A percentile compares a stretch with the other conserved stretches of the same genome.
phyloP scores from a whole-genome alignment of 257 asterid genomes.

The Gentiana straminea region DNA sequence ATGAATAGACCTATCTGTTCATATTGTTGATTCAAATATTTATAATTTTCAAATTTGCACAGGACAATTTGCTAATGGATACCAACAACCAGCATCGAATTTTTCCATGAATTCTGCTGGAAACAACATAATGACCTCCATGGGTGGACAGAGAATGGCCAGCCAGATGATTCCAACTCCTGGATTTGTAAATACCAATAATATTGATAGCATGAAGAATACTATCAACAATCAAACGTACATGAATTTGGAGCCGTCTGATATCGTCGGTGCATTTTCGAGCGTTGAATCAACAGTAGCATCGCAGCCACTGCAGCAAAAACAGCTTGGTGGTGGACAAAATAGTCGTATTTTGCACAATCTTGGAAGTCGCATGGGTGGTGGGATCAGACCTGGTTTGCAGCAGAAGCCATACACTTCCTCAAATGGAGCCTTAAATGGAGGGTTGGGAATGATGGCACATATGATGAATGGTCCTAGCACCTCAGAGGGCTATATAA shows the following conservation, averaged over 20 bases:
- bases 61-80: slow-evolving; percentile 63
- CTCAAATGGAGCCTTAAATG: slow-evolving; percentile 49
- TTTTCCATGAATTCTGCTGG: slow-evolving; percentile 52
- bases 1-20: slow-evolving; percentile 9
- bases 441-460: slow-evolving; percentile 60
- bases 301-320: slow-evolving; percentile 66
- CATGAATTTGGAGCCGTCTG: slow-evolving; percentile 48
- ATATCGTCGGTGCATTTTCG: slow-evolving; percentile 39
- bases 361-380: slow-evolving; percentile 76
- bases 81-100: slow-evolving; percentile 54
- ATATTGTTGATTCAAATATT: slow-evolving; percentile 13
- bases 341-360: slow-evolving; percentile 68
- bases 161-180: slow-evolving; percentile 98
- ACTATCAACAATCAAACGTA: slow-evolving; percentile 33
- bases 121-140: slow-evolving; percentile 45
- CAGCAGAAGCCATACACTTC: slow-evolving; percentile 66
- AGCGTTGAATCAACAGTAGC: slow-evolving; percentile 45
- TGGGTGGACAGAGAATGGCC: slow-evolving; percentile 61
- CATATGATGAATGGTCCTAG: slow-evolving; percentile 44
- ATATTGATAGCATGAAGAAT: slow-evolving; percentile 26
- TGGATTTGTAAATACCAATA: slow-evolving; percentile 52
- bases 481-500: slow-evolving; percentile 44
- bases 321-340: slow-evolving; percentile 71
- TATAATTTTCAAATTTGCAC: slow-evolving; percentile 24
- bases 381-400: slow-evolving; percentile 68